Evolutionary conservation across 2,329 filamentous ascomycete genomes (phyloP).

Genomic region (Dryadomyces quercivorus): DNA sequence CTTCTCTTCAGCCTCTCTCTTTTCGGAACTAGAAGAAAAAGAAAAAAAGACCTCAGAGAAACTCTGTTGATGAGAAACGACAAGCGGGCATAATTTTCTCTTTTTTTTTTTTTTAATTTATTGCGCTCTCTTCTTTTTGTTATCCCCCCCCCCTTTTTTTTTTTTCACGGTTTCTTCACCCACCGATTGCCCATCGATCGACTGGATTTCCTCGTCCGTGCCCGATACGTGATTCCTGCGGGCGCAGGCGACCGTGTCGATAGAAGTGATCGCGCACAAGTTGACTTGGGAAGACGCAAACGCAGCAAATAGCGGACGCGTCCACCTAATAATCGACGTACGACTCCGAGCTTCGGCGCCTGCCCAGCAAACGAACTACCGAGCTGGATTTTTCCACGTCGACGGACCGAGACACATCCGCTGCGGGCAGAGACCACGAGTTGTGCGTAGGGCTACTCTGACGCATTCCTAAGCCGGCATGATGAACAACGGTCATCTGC

Average conservation of each 20-base stretch:
- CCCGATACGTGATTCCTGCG: neutral
- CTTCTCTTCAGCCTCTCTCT: neutral
- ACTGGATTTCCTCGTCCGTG: neutral
- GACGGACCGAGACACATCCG: neutral
- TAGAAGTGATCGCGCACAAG: neutral
- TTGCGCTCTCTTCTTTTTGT: neutral
- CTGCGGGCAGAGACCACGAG: neutral
- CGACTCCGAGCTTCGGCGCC: neutral
- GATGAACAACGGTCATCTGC: slow-evolving; percentile 69
- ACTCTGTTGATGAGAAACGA: neutral
- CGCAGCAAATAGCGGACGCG: neutral
- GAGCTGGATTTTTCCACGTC: too few species aligned
- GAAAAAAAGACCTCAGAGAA: neutral
- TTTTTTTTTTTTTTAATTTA: neutral
- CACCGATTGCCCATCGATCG: neutral
- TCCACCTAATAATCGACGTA: neutral
- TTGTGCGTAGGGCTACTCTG: slow-evolving; percentile 20
- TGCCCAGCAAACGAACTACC: neutral
- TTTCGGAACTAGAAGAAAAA: neutral
- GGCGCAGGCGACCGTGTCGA: neutral
- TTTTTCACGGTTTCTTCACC: neutral
- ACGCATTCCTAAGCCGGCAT: slow-evolving; percentile 50
- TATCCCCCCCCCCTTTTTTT: neutral
- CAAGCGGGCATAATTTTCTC: neutral
- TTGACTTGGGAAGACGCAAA: neutral